A percentile compares a stretch with the other conserved stretches of the same genome.
phyloP scores from a whole-genome alignment of 768 basidiomycete genomes.

The Mycena chlorophos region DNA sequence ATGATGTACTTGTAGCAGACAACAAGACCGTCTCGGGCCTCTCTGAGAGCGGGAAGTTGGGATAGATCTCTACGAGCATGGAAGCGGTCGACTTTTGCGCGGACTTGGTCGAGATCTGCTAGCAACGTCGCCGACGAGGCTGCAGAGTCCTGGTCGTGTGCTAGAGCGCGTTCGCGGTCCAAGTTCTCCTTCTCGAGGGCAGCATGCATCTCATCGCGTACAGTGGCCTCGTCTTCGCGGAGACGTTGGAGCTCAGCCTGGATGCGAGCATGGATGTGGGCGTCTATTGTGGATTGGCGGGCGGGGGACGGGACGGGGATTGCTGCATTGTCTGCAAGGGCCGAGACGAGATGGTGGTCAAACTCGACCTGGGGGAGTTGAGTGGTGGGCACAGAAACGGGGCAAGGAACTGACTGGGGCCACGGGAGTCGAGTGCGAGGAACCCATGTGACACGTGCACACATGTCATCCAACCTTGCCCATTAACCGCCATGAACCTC shows the following conservation, averaged over 20 bases:
- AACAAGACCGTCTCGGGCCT: slow-evolving; percentile 57
- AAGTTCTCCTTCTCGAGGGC: slow-evolving; percentile 88
- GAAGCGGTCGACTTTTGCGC: slow-evolving; percentile 70
- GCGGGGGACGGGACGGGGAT: slow-evolving; percentile 61
- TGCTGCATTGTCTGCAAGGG: slow-evolving; percentile 65
- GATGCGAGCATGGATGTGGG: slow-evolving; percentile 71
- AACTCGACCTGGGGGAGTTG: too few species aligned
- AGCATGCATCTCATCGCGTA: slow-evolving; percentile 70
- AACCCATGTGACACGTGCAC: slow-evolving; percentile 8
- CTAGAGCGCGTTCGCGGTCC: slow-evolving; percentile 65
- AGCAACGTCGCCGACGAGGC: slow-evolving; percentile 63
- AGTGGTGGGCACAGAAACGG: too few species aligned
- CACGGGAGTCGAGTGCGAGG: slow-evolving; percentile 9
- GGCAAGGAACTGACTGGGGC: too few species aligned
- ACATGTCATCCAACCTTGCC: slow-evolving; percentile 37
- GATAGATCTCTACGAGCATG: slow-evolving; percentile 54
- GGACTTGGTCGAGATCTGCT: slow-evolving; percentile 76
- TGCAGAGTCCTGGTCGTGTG: slow-evolving; percentile 43
- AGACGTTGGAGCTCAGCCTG: slow-evolving; percentile 65
- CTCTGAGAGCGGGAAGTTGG: slow-evolving; percentile 58
- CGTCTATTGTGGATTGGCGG: slow-evolving; percentile 74
- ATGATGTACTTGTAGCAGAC: slow-evolving; percentile 72
- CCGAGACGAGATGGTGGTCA: slow-evolving; percentile 79
- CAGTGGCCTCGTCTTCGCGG: slow-evolving; percentile 65
- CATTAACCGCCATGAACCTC: slow-evolving; percentile 60